A percentile compares a stretch with the other conserved stretches of the same genome.
Conservation (phyloP, 805 yeast genomes). For the Saccharomyces paradoxus region DNA sequence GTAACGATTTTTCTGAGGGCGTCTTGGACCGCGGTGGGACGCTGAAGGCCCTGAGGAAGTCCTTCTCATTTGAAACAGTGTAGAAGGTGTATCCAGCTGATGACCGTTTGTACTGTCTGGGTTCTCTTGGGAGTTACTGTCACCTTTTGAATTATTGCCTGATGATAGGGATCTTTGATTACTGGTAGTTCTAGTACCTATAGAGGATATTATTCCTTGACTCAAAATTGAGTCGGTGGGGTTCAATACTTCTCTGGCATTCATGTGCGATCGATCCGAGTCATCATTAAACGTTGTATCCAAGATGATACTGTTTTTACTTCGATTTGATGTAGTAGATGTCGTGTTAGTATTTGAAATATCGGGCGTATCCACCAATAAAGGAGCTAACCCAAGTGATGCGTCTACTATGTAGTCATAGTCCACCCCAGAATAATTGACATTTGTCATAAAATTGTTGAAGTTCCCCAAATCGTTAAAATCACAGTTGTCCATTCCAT, state of each 20-base stretch:
- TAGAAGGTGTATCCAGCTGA: not conserved
- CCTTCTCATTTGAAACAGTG: not conserved
- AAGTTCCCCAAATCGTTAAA: not conserved
- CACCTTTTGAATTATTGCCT: not conserved
- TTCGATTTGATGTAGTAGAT: not conserved
- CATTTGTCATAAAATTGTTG: not conserved
- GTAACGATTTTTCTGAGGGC: not conserved
- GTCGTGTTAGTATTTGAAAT: constrained; percentile 1
- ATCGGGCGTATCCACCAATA: constrained; percentile 38
- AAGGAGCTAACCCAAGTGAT: constrained; percentile 65
- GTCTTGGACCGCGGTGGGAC: not conserved
- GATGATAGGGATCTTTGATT: not conserved
- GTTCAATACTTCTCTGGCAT: not conserved
- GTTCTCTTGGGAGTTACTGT: not conserved
- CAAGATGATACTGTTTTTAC: not conserved
- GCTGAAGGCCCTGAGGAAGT: not conserved
- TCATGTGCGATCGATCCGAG: not conserved
- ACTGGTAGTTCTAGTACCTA: not conserved
- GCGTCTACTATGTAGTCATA: constrained; percentile 75
- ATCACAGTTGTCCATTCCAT: not conserved
- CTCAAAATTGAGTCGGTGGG: not conserved
- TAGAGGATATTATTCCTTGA: not conserved
- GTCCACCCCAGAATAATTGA: constrained; percentile 13
- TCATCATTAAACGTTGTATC: not conserved
- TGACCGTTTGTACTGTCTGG: not conserved